Evolutionary conservation across 441 rosid species (phyloP).

Genomic region (Macaranga tanarius): DNA sequence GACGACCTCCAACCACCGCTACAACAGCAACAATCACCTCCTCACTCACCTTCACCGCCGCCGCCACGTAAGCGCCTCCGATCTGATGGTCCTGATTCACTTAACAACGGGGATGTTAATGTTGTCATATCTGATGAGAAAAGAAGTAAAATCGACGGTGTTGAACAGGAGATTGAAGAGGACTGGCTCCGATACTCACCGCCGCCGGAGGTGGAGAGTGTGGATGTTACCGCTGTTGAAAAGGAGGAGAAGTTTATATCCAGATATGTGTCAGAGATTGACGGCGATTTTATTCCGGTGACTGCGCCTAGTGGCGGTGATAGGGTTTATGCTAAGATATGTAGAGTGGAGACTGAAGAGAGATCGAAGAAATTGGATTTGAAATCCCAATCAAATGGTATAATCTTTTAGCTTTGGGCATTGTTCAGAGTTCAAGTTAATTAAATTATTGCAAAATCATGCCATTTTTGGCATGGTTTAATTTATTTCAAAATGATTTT

Average conservation of each 20-base stretch:
- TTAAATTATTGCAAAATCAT: too few relatives aligned
- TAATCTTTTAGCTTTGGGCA: background rate
- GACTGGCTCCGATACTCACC: conserved; percentile 71
- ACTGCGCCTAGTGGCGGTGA: conserved; percentile 84
- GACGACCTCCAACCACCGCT: conserved; percentile 12
- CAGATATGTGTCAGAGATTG: conserved; percentile 69
- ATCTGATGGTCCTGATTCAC: conserved; percentile 30
- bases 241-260: conserved; percentile 50
- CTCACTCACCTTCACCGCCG: conserved; percentile 29
- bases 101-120: conserved; percentile 28
- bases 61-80: conserved; percentile 50
- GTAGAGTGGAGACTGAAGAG: conserved; percentile 45
- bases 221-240: conserved; percentile 22
- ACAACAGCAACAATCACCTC: conserved; percentile 18
- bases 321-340: conserved; percentile 83
- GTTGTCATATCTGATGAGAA: conserved; percentile 41
- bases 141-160: conserved; percentile 46
- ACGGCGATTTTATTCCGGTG: conserved; percentile 80
- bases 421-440: too few relatives aligned
- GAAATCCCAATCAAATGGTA: conserved; percentile 52
- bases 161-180: conserved; percentile 37
- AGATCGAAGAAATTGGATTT: conserved; percentile 42
- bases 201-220: conserved; percentile 37
- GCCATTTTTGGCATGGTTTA: too few relatives aligned
- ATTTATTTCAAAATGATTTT: too few relatives aligned